Evolutionary conservation across 345 rosid genomes (phyloP), one percentile per base, ranked within the genome.

Genomic region (Sonneratia caseolaris): DNA sequence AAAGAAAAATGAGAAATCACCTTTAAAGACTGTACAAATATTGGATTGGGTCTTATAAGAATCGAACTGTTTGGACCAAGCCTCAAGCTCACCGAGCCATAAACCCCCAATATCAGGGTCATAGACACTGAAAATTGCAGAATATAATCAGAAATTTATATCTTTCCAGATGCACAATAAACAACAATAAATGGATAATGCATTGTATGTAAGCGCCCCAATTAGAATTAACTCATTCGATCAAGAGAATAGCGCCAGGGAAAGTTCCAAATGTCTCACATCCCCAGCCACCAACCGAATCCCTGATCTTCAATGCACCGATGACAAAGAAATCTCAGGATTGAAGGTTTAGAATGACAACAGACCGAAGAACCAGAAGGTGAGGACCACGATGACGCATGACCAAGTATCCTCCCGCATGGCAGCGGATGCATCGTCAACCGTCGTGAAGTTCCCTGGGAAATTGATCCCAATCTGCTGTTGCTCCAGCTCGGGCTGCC

Each of bases 351-450:
- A 35, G 37, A 16, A 62, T n/a, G 66, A 10, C 13, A 40, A 47
- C 94, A 40, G 68, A 95, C 99, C 93, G 70, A 95, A 92, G 79
- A 90, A 82, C 82, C 97, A 95, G 81, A 95, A 92, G 61, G 97
- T 90, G 76, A 89, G 85, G 64, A 88, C 88, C 62, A 90, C 96
- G 72, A 89, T 84, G 84, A 89, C 76, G 82, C 94, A 92, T 74
- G 96, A 85, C 91, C 98, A 95, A 7, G 92, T 84, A 65, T 92
- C 97, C 67, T 89, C 91, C 3, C 93, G 76, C 57, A 80, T 76
- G 22, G 72, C 56, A 53, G 81, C 70, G 18, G 13, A 47, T 7
- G 91, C 68, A 3, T 73, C 77, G 48, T 84, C 87, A 47, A 47
- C 13, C 15, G 51, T 10, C 51, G 8, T 47, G 42, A 77, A 56